Conservation (phyloP, 2,329 filamentous ascomycete genomes). For the Lecanicillium sp. region DNA sequence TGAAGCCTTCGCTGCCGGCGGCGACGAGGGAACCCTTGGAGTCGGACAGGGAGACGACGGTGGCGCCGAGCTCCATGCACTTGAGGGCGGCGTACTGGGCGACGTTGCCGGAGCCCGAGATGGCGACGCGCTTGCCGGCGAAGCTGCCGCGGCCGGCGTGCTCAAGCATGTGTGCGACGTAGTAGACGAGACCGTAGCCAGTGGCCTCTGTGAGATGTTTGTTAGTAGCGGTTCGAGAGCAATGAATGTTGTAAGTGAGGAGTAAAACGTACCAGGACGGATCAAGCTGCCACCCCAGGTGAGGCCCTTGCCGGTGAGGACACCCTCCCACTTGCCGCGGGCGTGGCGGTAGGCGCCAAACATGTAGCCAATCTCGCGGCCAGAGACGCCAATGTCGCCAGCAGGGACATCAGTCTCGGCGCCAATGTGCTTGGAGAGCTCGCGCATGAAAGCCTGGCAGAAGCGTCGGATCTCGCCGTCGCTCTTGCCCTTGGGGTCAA, state of each 20-base stretch:
- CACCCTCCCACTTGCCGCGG: constrained; percentile 88
- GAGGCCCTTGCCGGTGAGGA: constrained; percentile 91
- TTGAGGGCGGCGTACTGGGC: constrained; percentile 97
- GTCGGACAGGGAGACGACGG: constrained; percentile 88
- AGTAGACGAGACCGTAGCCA: constrained; percentile 94
- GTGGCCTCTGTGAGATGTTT: constrained; percentile 65
- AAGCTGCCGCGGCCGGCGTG: constrained; percentile 83
- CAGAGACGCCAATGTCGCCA: constrained; percentile 90
- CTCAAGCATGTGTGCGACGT: constrained; percentile 91
- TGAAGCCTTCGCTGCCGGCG: constrained; percentile 62
- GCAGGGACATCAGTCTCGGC: constrained; percentile 94
- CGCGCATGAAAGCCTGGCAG: constrained; percentile 92
- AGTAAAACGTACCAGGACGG: constrained; percentile 50
- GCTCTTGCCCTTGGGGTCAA: constrained; percentile 97
- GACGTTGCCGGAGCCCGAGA: constrained; percentile 96
- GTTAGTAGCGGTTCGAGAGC: background rate
- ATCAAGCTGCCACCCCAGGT: constrained; percentile 91
- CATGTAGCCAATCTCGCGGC: constrained; percentile 88
- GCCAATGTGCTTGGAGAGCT: constrained; percentile 92
- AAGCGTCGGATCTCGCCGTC: constrained; percentile 97
- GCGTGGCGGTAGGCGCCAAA: constrained; percentile 90
- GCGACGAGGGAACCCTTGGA: constrained; percentile 79
- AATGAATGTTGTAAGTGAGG: background rate
- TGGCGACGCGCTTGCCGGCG: constrained; percentile 84
- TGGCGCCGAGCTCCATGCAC: constrained; percentile 90